A percentile compares a stretch with the other conserved stretches of the same genome.
Conservation (phyloP, 345 rosid genomes). For the Populus ilicifolia region DNA sequence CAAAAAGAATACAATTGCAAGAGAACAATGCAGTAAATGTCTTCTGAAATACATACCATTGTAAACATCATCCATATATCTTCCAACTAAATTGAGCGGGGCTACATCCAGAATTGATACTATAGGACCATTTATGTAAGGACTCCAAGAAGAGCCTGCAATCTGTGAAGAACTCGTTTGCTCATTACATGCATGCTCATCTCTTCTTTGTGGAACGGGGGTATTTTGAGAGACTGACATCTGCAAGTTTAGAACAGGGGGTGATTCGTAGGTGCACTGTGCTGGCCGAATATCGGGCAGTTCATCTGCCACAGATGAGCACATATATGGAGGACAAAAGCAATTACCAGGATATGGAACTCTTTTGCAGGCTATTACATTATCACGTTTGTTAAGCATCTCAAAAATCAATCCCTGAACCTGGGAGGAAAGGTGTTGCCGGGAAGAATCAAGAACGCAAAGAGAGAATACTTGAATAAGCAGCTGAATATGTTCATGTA, state of each 20-base stretch:
- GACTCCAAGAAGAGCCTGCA: constrained; percentile 39
- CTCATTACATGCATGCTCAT: constrained; percentile 10
- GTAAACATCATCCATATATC: constrained; percentile 54
- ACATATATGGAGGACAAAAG: constrained; percentile 40
- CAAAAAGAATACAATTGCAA: constrained; percentile 13
- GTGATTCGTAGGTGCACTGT: constrained; percentile 19
- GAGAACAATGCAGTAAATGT: background rate
- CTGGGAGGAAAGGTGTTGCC: constrained; percentile 61
- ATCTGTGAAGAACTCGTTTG: constrained; percentile 26
- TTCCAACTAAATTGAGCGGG: constrained; percentile 55
- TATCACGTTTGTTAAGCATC: constrained; percentile 59
- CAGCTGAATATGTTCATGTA: constrained; percentile 85
- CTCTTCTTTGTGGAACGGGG: constrained; percentile 16
- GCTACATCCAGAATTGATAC: constrained; percentile 56
- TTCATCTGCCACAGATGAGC: constrained; percentile 41
- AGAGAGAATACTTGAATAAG: constrained; percentile 85
- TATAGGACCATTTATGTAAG: constrained; percentile 38
- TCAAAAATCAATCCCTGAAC: constrained; percentile 64
- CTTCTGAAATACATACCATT: constrained; percentile 43
- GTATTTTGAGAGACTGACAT: constrained; percentile 22
- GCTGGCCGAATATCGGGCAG: constrained; percentile 15
- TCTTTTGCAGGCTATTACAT: constrained; percentile 42
- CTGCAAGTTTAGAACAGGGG: constrained; percentile 19
- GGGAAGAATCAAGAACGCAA: constrained; percentile 65
- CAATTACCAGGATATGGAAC: constrained; percentile 48